Percentiles rank a stretch among this genome's conserved stretches.
These are phyloP conservation scores for Dictyostelium citrinum DNA, from an alignment of 78 protist species.

Conservation along the genomic window DNA sequence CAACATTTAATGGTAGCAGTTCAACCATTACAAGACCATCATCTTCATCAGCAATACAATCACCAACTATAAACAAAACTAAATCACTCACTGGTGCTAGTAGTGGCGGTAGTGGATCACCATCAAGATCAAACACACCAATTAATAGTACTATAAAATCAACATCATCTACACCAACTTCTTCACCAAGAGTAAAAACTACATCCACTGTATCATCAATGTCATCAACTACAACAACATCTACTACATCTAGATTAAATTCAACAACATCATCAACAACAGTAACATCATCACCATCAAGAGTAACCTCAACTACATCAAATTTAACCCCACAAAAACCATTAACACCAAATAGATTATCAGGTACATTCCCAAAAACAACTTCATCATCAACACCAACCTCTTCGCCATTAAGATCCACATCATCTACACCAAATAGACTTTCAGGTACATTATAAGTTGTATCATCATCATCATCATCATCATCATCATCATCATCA, in stretches of 20 bases:
- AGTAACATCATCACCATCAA: constrained; percentile 23
- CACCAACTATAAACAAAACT: background rate
- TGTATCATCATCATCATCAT: background rate
- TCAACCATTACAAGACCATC: background rate
- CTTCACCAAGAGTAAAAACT: constrained; percentile 3
- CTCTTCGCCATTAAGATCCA: background rate
- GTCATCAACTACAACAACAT: background rate
- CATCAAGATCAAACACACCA: constrained; percentile 1
- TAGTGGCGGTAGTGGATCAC: background rate
- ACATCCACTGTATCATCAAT: background rate
- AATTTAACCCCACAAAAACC: background rate
- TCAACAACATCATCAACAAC: constrained; percentile 12
- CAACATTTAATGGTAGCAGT: background rate
- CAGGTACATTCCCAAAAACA: background rate
- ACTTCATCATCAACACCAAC: background rate
- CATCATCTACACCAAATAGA: background rate
- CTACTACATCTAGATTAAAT: background rate
- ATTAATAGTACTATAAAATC: background rate
- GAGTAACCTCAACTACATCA: background rate
- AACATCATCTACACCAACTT: background rate
- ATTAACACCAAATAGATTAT: background rate
- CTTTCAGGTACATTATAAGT: background rate
- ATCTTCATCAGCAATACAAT: background rate
- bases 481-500: no score
- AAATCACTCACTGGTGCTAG: background rate